These are phyloP conservation scores for Neolentinus lepideus DNA, from an alignment of 1,284 basidiomycete species.

Conservation along the genomic window DNA sequence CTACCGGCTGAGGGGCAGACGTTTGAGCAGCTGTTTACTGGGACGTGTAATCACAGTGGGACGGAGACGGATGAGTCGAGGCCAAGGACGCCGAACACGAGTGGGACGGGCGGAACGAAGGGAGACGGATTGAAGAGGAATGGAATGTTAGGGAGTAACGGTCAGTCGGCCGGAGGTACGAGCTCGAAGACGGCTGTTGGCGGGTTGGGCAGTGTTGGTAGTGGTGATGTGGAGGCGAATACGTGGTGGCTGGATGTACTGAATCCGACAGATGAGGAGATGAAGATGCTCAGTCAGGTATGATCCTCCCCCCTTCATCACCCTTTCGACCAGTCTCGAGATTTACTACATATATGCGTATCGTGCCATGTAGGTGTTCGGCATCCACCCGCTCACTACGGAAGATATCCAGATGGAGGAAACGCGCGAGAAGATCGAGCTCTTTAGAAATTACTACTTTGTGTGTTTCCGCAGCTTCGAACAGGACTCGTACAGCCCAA, in stretches of 20 bases:
- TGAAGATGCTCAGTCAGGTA: slow-evolving; percentile 93
- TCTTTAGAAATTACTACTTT: slow-evolving; percentile 98
- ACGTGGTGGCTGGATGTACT: slow-evolving; percentile 99
- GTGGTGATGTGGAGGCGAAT: slow-evolving; percentile 52
- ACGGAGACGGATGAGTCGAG: neutral
- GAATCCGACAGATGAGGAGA: slow-evolving; percentile 95
- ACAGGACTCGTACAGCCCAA: slow-evolving; percentile 97
- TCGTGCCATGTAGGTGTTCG: slow-evolving; percentile 68
- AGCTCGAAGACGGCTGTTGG: slow-evolving; percentile 14
- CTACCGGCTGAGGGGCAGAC: slow-evolving; percentile 91
- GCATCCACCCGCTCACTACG: slow-evolving; percentile 95
- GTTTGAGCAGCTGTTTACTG: slow-evolving; percentile 88
- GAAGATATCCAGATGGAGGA: slow-evolving; percentile 99
- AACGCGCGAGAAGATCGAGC: slow-evolving; percentile 98
- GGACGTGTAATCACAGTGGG: slow-evolving; percentile 18
- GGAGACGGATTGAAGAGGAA: slow-evolving; percentile 7
- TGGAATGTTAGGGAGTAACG: slow-evolving; percentile 6
- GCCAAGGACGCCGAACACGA: neutral
- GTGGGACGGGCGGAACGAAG: neutral
- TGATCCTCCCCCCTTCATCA: slow-evolving; percentile 10
- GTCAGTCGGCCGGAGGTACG: slow-evolving; percentile 7
- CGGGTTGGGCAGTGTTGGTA: slow-evolving; percentile 11
- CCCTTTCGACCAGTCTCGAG: neutral
- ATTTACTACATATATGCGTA: neutral
- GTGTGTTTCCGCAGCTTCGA: slow-evolving; percentile 99